Base-by-base conservation (phyloP, 1,284 basidiomycete genomes). In the Phenoliferia sp. region DNA sequence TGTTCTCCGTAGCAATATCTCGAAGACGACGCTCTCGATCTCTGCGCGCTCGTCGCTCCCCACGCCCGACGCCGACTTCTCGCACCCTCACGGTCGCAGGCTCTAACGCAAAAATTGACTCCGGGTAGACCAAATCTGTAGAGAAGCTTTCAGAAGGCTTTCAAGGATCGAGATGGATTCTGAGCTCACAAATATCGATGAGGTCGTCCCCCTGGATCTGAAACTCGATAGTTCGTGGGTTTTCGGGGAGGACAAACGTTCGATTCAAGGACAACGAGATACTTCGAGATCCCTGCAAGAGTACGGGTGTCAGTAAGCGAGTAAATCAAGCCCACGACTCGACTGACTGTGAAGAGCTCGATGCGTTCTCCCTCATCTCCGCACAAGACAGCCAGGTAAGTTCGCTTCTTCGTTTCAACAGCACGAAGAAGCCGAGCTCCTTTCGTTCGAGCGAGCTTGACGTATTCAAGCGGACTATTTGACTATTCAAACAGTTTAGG, bases 351-450 rank as follows among this genome's bases (percentile, higher is more conserved):
- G 78, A 93, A 93, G 4, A 93, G 81, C 75, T 93, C 90, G 61
- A 93, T 90, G 75, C 92, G 90, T 80, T 93, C 90, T n/a, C 90
- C 90, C 71, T 86, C 88, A 50, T 93, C 91, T n/a, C 90, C 90
- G 72, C 91, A 92, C 0, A 93, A 83, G 73, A 93, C 92, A 6
- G 91, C 90, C 33, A 93, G 83, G 80, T 70, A 90, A 87, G 91
- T 93, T 80, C 91, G 90, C 80, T 87, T 91, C 61, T 84, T 84
- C 16, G 90, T 93, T 78, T 93, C 91, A 16, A 91, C 89, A 1
- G 90, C 86, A 75, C 90, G 90, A 65, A 93, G 84, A 77, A 90
- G 81, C 34, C 91, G 77, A 19, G 90, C 86, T 61, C 89, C 88
- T 77, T 91, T 92, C 2, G 90, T 93, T n/a, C 90, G 88, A 9